Percentiles rank a stretch among this genome's conserved stretches.
phyloP scores from a whole-genome alignment of 345 rosid species.

The Clausena lansium region DNA sequence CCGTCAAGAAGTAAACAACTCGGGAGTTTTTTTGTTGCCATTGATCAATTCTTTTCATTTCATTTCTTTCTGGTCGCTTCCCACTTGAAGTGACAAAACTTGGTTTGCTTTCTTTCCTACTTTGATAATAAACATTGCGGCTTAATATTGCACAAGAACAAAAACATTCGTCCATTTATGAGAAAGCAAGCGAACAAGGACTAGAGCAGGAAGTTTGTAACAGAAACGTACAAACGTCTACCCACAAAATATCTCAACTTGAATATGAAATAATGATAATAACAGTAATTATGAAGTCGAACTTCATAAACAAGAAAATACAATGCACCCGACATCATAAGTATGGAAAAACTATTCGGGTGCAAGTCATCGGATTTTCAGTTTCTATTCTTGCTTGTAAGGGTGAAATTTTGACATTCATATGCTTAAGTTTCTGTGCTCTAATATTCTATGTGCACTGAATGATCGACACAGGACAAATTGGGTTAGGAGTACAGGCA shows the following conservation, averaged over 20 bases:
- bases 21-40: background rate
- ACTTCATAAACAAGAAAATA: background rate
- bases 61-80: background rate
- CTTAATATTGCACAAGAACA: background rate
- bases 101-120: background rate
- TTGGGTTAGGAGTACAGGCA: background rate
- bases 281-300: background rate
- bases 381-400: conserved; percentile 7
- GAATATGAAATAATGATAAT: background rate
- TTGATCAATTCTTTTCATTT: background rate
- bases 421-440: background rate
- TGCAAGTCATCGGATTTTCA: background rate
- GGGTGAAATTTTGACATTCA: background rate
- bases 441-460: conserved; percentile 11
- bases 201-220: background rate
- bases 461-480: background rate
- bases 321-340: background rate
- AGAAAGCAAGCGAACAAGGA: background rate
- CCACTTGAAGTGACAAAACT: background rate
- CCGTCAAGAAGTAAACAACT: conserved; percentile 22
- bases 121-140: background rate
- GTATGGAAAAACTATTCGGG: background rate
- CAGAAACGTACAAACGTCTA: background rate
- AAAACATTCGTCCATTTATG: background rate
- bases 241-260: background rate